These are phyloP conservation scores for Aspergillus panamensis DNA, from an alignment of 495 filamentous ascomycete genomes.

Conservation along the genomic window DNA sequence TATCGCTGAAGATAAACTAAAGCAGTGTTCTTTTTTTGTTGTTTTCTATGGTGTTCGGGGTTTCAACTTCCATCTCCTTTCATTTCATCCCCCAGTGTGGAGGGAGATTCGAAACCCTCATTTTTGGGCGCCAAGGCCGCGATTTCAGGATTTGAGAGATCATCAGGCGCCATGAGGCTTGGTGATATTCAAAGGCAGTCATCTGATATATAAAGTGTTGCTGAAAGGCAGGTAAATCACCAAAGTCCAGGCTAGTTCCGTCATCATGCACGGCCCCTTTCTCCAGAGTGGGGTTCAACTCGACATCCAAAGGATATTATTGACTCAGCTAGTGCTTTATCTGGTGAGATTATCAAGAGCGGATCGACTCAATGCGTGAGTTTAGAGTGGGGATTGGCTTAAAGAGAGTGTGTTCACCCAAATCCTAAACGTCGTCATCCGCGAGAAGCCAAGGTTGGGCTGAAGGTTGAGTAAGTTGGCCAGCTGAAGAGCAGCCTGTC, in stretches of 20 bases:
- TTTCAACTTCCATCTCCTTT: background rate
- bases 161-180: background rate
- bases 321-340: background rate
- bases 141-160: background rate
- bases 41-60: background rate
- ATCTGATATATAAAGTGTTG: background rate
- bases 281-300: background rate
- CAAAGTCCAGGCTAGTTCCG: background rate
- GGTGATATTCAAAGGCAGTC: background rate
- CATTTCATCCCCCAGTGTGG: background rate
- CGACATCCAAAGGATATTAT: background rate
- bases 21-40: background rate
- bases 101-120: background rate
- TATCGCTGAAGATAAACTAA: too few relatives aligned
- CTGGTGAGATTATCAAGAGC: background rate
- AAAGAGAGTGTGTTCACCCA: background rate
- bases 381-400: background rate
- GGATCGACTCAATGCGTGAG: background rate
- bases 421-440: background rate
- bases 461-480: too few relatives aligned
- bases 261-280: conserved; percentile 1
- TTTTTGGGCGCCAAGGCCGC: background rate
- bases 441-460: too few relatives aligned
- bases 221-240: background rate
- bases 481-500: too few relatives aligned